Conservation (phyloP, 2,329 filamentous ascomycete genomes). For the Xylaria sp. region DNA sequence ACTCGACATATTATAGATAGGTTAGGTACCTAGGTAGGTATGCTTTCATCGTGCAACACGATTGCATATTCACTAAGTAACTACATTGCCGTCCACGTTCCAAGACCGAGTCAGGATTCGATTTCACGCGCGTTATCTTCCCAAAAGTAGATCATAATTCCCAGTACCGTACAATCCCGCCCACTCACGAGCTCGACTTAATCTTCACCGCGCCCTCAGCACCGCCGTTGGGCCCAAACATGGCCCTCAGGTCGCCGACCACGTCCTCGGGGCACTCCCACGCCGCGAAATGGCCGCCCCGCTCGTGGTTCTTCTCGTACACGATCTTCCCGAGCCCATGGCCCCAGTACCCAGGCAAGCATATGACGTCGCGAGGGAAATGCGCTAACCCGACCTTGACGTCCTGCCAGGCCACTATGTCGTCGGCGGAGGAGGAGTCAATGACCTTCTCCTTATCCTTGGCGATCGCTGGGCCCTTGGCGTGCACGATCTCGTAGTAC, state of each 20-base stretch:
- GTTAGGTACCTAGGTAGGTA: no score
- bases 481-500: constrained; percentile 70
- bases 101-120: no score
- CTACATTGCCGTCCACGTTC: no score
- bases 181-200: background rate
- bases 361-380: constrained; percentile 56
- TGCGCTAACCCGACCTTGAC: constrained; percentile 55
- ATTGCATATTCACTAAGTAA: no score
- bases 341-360: constrained; percentile 56
- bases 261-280: constrained; percentile 54
- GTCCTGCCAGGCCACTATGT: constrained; percentile 32
- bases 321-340: constrained; percentile 57
- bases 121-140: no score
- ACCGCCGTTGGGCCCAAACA: constrained; percentile 52
- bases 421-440: constrained; percentile 1
- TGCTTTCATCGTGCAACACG: no score
- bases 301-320: constrained; percentile 49
- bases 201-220: constrained; percentile 32
- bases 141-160: no score
- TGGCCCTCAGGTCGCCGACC: constrained; percentile 51
- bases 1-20: no score
- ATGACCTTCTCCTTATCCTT: constrained; percentile 32
- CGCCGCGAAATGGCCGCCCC: constrained; percentile 57
- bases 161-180: no score
- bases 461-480: constrained; percentile 63